Evolutionary conservation across 2,329 filamentous ascomycete species (phyloP).

Genomic region (Alternaria arbusti): DNA sequence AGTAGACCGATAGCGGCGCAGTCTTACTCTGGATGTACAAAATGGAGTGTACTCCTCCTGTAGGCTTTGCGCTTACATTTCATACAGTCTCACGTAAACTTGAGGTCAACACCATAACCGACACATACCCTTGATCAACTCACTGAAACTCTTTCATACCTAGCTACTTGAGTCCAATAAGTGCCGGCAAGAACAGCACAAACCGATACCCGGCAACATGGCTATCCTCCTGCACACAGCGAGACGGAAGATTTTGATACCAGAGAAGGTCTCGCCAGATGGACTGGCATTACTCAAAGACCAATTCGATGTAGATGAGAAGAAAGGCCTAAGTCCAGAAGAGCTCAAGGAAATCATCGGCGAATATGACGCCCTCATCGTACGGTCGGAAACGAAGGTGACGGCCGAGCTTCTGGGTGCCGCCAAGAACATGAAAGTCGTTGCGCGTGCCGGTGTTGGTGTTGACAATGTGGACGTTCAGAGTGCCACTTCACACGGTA

Average conservation of each 20-base stretch:
- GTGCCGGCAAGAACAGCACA: not conserved
- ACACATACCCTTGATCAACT: not conserved
- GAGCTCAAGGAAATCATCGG: constrained; percentile 72
- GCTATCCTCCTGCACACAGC: constrained; percentile 34
- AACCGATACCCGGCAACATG: constrained; percentile 27
- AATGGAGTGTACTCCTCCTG: not conserved
- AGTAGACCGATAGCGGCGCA: constrained; percentile 36
- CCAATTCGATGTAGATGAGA: constrained; percentile 73
- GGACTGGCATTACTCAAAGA: constrained; percentile 72
- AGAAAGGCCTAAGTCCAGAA: constrained; percentile 65
- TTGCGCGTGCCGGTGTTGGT: constrained; percentile 78
- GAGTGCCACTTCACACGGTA: constrained; percentile 73
- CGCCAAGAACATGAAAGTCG: constrained; percentile 74
- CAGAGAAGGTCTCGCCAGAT: constrained; percentile 81
- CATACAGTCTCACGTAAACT: not conserved
- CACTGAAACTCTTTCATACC: not conserved
- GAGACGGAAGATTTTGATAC: constrained; percentile 68
- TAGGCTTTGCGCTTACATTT: not conserved
- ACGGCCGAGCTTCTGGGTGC: constrained; percentile 70
- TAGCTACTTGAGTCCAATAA: not conserved
- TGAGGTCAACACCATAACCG: not conserved
- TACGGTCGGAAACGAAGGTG: constrained; percentile 83
- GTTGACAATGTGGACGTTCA: constrained; percentile 83
- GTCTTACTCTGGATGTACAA: constrained; percentile 15
- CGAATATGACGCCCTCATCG: constrained; percentile 76